These are phyloP conservation scores for Sugiyamaella grinbergsii DNA, from an alignment of 1,139 yeast species.

Conservation along the genomic window DNA sequence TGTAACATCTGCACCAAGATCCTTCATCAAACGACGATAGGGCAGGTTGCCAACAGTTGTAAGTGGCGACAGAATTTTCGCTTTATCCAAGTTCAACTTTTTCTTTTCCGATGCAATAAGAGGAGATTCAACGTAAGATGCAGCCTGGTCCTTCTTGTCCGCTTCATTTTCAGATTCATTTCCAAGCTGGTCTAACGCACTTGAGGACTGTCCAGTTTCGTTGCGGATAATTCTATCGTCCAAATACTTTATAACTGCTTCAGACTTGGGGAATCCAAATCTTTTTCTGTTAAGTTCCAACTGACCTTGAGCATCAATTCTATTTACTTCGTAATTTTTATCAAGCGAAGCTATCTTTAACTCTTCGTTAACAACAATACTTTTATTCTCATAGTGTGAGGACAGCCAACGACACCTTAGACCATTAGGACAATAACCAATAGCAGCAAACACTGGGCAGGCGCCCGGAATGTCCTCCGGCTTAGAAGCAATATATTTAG, in stretches of 20 bases:
- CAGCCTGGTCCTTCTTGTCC: slow-evolving; percentile 32
- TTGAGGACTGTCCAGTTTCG: slow-evolving; percentile 26
- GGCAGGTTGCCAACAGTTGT: slow-evolving; percentile 98
- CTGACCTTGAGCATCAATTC: slow-evolving; percentile 56
- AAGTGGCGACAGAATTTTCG: slow-evolving; percentile 89
- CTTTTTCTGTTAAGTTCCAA: slow-evolving; percentile 62
- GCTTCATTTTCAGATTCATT: slow-evolving; percentile 27
- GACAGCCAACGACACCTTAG: slow-evolving; percentile 88
- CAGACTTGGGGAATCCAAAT: slow-evolving; percentile 59
- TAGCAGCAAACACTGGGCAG: slow-evolving; percentile 81
- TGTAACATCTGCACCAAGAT: slow-evolving; percentile 89
- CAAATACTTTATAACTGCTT: slow-evolving; percentile 55
- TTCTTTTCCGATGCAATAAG: slow-evolving; percentile 81
- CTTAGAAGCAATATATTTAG: slow-evolving; percentile 62
- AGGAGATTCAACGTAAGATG: slow-evolving; percentile 75
- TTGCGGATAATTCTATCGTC: slow-evolving; percentile 41
- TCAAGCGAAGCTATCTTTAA: slow-evolving; percentile 45
- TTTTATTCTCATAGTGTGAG: slow-evolving; percentile 62
- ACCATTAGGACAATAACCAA: slow-evolving; percentile 93
- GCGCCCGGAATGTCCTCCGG: slow-evolving; percentile 68
- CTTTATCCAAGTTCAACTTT: slow-evolving; percentile 61
- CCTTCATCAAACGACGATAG: slow-evolving; percentile 87
- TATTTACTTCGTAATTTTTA: slow-evolving; percentile 64
- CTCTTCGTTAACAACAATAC: slow-evolving; percentile 50
- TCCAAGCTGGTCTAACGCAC: slow-evolving; percentile 16